Conservation (phyloP, 2,329 filamentous ascomycete species). For the Apiospora aurea region DNA sequence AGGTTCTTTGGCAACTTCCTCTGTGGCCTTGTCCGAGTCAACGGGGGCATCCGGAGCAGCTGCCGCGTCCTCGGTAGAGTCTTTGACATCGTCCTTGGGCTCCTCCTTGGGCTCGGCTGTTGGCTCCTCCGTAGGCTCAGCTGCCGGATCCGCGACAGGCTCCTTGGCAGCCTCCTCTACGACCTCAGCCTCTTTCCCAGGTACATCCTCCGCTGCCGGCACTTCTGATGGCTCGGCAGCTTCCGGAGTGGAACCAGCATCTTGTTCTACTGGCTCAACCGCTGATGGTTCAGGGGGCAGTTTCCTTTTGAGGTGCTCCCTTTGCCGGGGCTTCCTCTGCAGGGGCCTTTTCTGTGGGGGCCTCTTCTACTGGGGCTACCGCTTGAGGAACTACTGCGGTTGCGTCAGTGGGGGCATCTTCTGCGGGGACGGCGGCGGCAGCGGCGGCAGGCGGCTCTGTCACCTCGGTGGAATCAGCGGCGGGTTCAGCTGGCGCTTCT, state of each 20-base stretch:
- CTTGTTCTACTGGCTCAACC: constrained; percentile 5
- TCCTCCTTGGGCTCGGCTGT: constrained; percentile 21
- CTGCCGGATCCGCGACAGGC: constrained; percentile 12
- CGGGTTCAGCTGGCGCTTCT: constrained; percentile 1
- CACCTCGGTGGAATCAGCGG: not conserved
- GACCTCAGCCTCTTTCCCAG: not conserved
- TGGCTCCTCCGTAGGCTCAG: constrained; percentile 21
- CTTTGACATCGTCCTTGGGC: constrained; percentile 11
- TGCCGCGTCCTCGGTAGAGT: not conserved
- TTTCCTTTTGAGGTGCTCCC: not conserved
- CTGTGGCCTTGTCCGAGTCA: not conserved
- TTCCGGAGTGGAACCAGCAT: not conserved
- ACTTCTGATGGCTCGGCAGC: constrained; percentile 16
- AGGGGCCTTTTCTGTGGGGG: not conserved
- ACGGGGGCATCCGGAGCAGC: not conserved
- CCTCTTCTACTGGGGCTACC: not conserved
- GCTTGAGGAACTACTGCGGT: not conserved
- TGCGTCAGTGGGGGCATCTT: not conserved
- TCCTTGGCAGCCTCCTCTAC: constrained; percentile 14
- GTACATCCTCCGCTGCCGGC: constrained; percentile 1
- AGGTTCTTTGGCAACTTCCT: constrained; percentile 1
- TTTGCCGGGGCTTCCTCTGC: not conserved
- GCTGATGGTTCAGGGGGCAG: constrained; percentile 18
- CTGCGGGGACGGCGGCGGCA: not conserved
- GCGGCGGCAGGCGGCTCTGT: constrained; percentile 7